Evolutionary conservation across 1,284 basidiomycete genomes (phyloP), one percentile per base, ranked within the genome.

Genomic region (Vanrija pseudolonga): DNA sequence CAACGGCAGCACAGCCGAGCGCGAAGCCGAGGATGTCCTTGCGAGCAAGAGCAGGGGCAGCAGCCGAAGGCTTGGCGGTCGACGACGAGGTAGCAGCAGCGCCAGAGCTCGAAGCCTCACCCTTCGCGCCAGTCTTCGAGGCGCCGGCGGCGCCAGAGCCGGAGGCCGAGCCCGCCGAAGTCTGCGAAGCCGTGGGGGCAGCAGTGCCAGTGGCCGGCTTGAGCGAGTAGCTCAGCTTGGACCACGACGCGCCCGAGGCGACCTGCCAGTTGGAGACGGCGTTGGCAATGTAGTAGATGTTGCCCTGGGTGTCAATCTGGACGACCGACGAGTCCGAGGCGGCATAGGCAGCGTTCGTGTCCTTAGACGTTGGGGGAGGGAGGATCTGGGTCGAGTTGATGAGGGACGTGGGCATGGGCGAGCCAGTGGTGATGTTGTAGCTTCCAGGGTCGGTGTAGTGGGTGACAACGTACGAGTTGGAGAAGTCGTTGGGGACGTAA

Each of bases 401-500:
- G 51, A 72, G 64, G 41, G 54, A 41, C n/a, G 51, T 62, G 14
- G 70, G 62, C 55, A 71, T 67, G 7, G 77, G 76, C 3, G 66
- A 66, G 46, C 55, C 65, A 28, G 56, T 48, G 24, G 67, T 71
- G 22, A 45, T 51, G 11, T 59, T 48, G 60, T 69, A 73, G 58
- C 67, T 60, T 8, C 57, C 61, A 5, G 68, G 69, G 56, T 70
- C 66, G 42, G 76, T 78, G 73, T 73, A 78, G 66, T 78, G 76
- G 3, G 74, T 74, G 68, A 90, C 80, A 49, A 94, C 81, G 70
- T 88, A 93, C 18, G 88, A 86, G 26, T 81, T 79, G 11, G 86
- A 87, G 51, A 84, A 85, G 67, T 91, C 89, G 71, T 87, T 82
- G 37, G 90, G 90, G 54, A 94, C 82, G 76, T 85, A 94, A 3